phyloP scores from a whole-genome alignment of 306 rosid species.

The Alnus rubra region DNA sequence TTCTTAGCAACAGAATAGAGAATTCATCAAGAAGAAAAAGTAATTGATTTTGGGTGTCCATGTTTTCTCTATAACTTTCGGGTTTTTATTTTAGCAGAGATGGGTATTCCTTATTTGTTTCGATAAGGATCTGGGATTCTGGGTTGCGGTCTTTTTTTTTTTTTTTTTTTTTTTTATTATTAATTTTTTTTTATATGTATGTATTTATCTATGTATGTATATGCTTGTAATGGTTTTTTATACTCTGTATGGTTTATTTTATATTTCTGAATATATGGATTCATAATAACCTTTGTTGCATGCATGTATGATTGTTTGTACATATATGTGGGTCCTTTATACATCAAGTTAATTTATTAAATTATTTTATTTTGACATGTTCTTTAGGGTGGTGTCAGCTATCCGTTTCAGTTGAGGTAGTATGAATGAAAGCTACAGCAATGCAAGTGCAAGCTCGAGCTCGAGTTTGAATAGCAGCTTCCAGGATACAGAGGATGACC shows the following conservation, averaged over 20 bases:
- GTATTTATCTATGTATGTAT: not conserved
- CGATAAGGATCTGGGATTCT: slow-evolving; percentile 2
- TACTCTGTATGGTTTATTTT: not conserved
- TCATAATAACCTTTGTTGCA: not conserved
- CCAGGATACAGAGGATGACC: slow-evolving; percentile 90
- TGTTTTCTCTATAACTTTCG: not conserved
- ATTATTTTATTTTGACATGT: slow-evolving; percentile 1
- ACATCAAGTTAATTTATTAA: not conserved
- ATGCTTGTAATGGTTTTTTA: not conserved
- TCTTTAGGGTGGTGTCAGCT: slow-evolving; percentile 21
- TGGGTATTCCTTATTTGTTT: slow-evolving; percentile 14
- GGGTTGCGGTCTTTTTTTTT: not conserved
- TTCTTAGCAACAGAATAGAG: slow-evolving; percentile 1
- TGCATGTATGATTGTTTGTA: not conserved
- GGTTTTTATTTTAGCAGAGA: not conserved
- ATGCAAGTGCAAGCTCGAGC: slow-evolving; percentile 87
- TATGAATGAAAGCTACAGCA: slow-evolving; percentile 65
- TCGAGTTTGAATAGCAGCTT: slow-evolving; percentile 79
- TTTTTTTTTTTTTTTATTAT: not conserved
- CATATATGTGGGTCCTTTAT: not conserved
- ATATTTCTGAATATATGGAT: not conserved
- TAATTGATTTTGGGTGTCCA: not conserved
- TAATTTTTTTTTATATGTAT: too few relatives aligned
- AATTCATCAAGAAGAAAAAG: not conserved
- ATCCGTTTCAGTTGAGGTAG: slow-evolving; percentile 27